Conservation (phyloP, 202 grass and related monocot genomes). For the Panicum hallii region DNA sequence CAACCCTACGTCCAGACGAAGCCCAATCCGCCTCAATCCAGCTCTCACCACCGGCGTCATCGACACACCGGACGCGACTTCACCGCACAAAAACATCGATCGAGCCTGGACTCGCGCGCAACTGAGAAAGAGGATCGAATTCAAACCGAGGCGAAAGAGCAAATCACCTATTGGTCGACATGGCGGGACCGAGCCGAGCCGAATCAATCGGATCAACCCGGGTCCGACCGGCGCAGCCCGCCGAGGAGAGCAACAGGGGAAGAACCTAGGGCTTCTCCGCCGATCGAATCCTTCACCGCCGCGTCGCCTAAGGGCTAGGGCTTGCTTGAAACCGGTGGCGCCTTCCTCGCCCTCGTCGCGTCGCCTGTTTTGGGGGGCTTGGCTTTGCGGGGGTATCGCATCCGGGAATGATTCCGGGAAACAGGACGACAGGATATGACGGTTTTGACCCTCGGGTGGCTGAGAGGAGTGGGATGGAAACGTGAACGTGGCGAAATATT, state of each 20-base stretch:
- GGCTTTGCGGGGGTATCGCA: slow-evolving; percentile 15
- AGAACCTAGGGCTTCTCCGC: not conserved
- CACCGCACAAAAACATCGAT: not conserved
- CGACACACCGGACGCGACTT: not conserved
- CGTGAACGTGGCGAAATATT: no score
- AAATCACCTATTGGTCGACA: slow-evolving; percentile 56
- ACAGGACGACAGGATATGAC: slow-evolving; percentile 1
- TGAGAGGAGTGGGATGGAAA: not conserved
- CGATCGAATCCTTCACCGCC: not conserved
- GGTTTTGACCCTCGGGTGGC: not conserved
- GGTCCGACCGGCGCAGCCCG: not conserved
- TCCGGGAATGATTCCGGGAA: slow-evolving; percentile 43
- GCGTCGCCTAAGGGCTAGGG: slow-evolving; percentile 23
- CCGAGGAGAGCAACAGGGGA: not conserved
- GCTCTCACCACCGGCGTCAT: not conserved
- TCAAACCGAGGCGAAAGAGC: not conserved
- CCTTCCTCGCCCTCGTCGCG: not conserved
- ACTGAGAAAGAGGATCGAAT: not conserved
- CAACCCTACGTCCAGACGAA: slow-evolving; percentile 32
- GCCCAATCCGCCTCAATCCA: slow-evolving; percentile 22
- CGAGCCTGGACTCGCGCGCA: not conserved
- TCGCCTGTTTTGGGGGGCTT: not conserved
- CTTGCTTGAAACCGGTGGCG: slow-evolving; percentile 23
- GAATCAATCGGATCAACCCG: not conserved
- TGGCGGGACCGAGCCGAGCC: slow-evolving; percentile 32